Evolutionary conservation across 441 rosid species (phyloP).

Genomic region (Breynia disticha): DNA sequence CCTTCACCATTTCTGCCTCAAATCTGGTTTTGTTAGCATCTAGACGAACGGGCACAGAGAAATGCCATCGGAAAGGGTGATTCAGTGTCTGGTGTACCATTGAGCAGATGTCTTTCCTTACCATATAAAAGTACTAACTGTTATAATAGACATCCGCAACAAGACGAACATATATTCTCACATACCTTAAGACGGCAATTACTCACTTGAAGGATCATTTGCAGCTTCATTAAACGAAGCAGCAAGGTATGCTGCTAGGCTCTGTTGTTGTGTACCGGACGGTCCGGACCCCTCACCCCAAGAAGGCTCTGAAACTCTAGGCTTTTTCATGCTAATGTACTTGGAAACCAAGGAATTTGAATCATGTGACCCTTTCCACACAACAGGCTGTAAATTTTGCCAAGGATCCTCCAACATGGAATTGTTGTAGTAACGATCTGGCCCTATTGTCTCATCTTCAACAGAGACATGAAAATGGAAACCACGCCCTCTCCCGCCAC

Average conservation of each 20-base stretch:
- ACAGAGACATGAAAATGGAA: slow-evolving; percentile 18
- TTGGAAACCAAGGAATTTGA: slow-evolving; percentile 56
- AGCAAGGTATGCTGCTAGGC: slow-evolving; percentile 80
- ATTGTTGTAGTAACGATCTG: slow-evolving; percentile 35
- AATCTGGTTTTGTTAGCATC: too few species aligned
- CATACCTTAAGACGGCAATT: slow-evolving; percentile 2
- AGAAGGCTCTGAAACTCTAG: slow-evolving; percentile 35
- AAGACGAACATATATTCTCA: too few species aligned
- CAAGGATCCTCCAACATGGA: slow-evolving; percentile 80
- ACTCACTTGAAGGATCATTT: slow-evolving; percentile 26
- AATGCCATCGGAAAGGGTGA: too few species aligned
- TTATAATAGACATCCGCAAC: too few species aligned
- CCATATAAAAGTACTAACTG: too few species aligned
- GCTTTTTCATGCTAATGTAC: slow-evolving; percentile 36
- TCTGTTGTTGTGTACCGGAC: slow-evolving; percentile 35
- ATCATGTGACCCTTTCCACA: slow-evolving; percentile 38
- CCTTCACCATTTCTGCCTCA: too few species aligned
- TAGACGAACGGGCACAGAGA: too few species aligned
- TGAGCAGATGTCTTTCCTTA: too few species aligned
- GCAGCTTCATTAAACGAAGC: slow-evolving; percentile 54
- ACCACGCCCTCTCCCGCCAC: slow-evolving; percentile 38
- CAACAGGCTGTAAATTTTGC: slow-evolving; percentile 45
- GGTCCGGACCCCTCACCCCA: slow-evolving; percentile 21
- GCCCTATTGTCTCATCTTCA: slow-evolving; percentile 20
- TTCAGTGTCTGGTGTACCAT: too few species aligned